These are phyloP conservation scores for Fusarium bulbicola DNA, from an alignment of 2,329 filamentous ascomycete genomes.

Conservation along the genomic window DNA sequence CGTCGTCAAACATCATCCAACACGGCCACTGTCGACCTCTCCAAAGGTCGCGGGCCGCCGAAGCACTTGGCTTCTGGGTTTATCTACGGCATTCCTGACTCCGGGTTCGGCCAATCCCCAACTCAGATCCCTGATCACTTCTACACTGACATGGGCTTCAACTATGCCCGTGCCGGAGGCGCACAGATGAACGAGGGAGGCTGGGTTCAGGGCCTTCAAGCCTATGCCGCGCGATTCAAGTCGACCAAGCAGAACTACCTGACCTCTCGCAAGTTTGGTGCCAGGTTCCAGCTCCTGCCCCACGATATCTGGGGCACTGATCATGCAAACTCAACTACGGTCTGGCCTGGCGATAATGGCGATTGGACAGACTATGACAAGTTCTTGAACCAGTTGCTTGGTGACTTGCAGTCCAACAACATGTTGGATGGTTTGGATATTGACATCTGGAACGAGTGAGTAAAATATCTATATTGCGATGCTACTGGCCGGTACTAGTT, in stretches of 20 bases:
- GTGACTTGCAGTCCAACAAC: neutral
- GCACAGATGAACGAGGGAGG: neutral
- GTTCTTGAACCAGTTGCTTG: neutral
- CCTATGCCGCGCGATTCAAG: neutral
- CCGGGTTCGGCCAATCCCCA: neutral
- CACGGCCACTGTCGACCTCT: neutral
- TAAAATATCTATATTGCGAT: accelerated
- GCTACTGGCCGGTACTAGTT: neutral
- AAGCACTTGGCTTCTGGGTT: neutral
- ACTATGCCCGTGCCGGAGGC: slow-evolving; percentile 1
- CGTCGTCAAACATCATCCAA: neutral
- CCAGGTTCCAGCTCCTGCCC: neutral
- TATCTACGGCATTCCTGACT: slow-evolving; percentile 1
- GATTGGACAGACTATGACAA: neutral
- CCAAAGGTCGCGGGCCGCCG: neutral
- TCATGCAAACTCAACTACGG: neutral
- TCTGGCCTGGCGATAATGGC: slow-evolving; percentile 1
- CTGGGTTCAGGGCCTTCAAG: neutral
- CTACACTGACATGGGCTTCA: neutral
- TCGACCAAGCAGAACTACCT: neutral
- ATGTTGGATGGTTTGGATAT: neutral
- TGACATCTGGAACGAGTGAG: slow-evolving; percentile 3
- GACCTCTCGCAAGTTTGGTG: neutral
- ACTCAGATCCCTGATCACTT: slow-evolving; percentile 3
- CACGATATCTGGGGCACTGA: slow-evolving; percentile 2